phyloP scores from a whole-genome alignment of 1,284 basidiomycete species.

The Ceratobasidium sp. region DNA sequence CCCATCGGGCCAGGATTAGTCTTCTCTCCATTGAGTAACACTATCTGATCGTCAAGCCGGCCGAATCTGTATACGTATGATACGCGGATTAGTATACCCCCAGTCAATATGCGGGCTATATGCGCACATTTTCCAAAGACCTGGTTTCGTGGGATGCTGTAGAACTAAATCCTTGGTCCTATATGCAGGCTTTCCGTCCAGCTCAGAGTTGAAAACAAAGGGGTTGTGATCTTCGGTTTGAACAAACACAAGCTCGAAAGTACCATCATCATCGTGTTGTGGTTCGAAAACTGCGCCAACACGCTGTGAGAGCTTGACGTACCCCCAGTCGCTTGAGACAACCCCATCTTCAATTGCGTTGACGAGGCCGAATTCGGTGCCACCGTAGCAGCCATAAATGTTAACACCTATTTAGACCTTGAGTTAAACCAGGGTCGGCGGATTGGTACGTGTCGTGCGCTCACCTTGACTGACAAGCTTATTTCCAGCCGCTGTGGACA shows the following conservation, averaged over 20 bases:
- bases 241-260: conserved; percentile 15
- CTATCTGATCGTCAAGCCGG: conserved; percentile 39
- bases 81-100: not conserved
- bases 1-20: conserved; percentile 56
- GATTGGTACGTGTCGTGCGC: not conserved
- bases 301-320: conserved; percentile 19
- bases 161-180: conserved; percentile 37
- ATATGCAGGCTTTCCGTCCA: conserved; percentile 19
- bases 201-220: conserved; percentile 25
- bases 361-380: conserved; percentile 10
- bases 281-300: not conserved
- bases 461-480: conserved; percentile 15
- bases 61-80: conserved; percentile 10
- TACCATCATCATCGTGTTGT: conserved; percentile 12
- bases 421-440: not conserved
- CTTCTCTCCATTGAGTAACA: conserved; percentile 39
- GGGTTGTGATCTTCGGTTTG: conserved; percentile 23
- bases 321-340: conserved; percentile 34
- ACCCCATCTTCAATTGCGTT: not conserved
- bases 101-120: not conserved
- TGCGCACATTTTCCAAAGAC: conserved; percentile 30
- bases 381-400: not conserved
- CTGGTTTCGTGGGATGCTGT: conserved; percentile 35
- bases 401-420: not conserved
- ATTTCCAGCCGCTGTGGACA: not conserved